Evolutionary conservation across 805 yeast species (phyloP).

Genomic region (Priceomyces carsonii): DNA sequence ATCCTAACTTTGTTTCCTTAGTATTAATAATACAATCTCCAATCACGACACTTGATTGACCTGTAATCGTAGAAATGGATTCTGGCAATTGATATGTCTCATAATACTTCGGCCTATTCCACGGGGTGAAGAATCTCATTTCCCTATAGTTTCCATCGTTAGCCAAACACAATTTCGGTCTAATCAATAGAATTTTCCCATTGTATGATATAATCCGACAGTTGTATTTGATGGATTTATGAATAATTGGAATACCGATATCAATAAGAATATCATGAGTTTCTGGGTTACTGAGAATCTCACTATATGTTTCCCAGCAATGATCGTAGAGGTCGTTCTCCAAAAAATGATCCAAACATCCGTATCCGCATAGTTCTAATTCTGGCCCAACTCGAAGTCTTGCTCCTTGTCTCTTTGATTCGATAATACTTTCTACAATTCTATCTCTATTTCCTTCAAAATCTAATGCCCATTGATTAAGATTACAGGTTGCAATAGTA

Average conservation of each 20-base stretch:
- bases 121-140: constrained; percentile 95
- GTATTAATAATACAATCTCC: constrained; percentile 92
- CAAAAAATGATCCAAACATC: constrained; percentile 89
- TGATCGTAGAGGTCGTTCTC: constrained; percentile 88
- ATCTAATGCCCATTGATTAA: constrained; percentile 98
- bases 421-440: constrained; percentile 73
- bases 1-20: constrained; percentile 87
- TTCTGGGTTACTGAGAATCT: constrained; percentile 65
- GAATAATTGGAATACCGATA: constrained; percentile 92
- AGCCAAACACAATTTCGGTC: constrained; percentile 92
- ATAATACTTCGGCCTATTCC: constrained; percentile 77
- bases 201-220: constrained; percentile 84
- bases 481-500: constrained; percentile 89
- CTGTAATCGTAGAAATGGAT: constrained; percentile 61
- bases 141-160: constrained; percentile 98
- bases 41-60: constrained; percentile 67
- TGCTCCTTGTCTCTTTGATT: constrained; percentile 78
- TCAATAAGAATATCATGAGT: constrained; percentile 81
- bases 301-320: constrained; percentile 91
- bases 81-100: constrained; percentile 78
- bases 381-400: constrained; percentile 94
- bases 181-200: constrained; percentile 76
- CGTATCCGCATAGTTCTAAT: constrained; percentile 91
- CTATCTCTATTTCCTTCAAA: constrained; percentile 96
- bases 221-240: constrained; percentile 85